phyloP scores from a whole-genome alignment of 2,329 filamentous ascomycete species.

The Botrytis elliptica region DNA sequence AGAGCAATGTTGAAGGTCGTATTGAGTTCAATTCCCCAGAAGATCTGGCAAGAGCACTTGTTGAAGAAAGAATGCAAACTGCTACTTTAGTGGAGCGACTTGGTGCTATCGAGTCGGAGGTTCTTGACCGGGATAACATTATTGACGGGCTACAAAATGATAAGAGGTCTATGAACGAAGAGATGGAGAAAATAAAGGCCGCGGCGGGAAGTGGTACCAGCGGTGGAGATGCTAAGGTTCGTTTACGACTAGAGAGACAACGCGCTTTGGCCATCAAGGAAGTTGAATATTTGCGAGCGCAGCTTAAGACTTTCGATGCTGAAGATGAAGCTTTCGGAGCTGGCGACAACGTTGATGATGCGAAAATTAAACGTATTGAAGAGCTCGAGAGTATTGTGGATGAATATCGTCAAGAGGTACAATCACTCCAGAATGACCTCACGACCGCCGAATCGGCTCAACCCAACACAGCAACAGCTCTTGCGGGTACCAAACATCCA shows the following conservation, averaged over 20 bases:
- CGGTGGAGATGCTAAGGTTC: constrained; percentile 61
- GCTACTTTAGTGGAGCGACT: constrained; percentile 78
- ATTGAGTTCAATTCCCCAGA: constrained; percentile 85
- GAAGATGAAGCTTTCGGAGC: constrained; percentile 87
- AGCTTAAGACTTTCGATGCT: constrained; percentile 82
- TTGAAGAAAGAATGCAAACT: constrained; percentile 77
- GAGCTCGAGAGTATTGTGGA: constrained; percentile 86
- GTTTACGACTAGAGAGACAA: constrained; percentile 79
- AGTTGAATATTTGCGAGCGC: constrained; percentile 88
- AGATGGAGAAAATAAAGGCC: constrained; percentile 68
- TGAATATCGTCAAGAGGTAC: constrained; percentile 78
- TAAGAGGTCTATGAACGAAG: constrained; percentile 59
- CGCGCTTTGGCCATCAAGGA: constrained; percentile 84
- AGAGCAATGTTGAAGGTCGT: constrained; percentile 57
- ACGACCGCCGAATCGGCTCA: constrained; percentile 56
- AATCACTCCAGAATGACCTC: constrained; percentile 72
- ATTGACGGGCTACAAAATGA: constrained; percentile 72
- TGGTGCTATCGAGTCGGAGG: constrained; percentile 75
- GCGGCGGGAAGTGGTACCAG: constrained; percentile 43
- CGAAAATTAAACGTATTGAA: constrained; percentile 70
- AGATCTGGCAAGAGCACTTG: constrained; percentile 77
- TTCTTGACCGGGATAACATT: constrained; percentile 72
- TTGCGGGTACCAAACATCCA: constrained; percentile 61
- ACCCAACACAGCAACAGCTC: constrained; percentile 41
- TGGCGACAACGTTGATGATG: constrained; percentile 68